Conservation (phyloP, 1,139 yeast genomes). For the Candida sanyaensis region DNA sequence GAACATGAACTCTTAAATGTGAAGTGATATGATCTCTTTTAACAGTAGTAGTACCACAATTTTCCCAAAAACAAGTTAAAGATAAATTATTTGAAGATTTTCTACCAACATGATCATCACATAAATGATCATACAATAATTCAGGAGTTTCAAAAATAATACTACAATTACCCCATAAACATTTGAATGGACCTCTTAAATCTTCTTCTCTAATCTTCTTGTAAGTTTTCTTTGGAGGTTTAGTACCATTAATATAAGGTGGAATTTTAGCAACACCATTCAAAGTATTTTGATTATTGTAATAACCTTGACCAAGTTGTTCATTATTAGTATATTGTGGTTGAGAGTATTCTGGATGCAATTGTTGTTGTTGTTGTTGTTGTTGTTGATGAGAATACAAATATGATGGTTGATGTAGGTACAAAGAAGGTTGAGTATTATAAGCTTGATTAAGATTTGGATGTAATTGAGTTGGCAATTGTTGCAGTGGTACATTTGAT, state of each 20-base stretch:
- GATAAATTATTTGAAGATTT: conserved; percentile 80
- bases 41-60: conserved; percentile 75
- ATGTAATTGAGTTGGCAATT: conserved; percentile 18
- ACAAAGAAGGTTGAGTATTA: conserved; percentile 15
- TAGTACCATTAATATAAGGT: not conserved
- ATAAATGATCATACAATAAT: conserved; percentile 76
- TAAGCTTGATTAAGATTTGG: conserved; percentile 18
- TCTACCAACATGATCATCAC: conserved; percentile 90
- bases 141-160: conserved; percentile 66
- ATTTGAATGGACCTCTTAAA: conserved; percentile 58
- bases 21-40: conserved; percentile 96
- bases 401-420: conserved; percentile 9
- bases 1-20: conserved; percentile 92
- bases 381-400: conserved; percentile 12
- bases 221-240: conserved; percentile 42
- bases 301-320: not conserved
- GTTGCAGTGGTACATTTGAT: conserved; percentile 17
- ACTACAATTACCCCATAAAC: conserved; percentile 75
- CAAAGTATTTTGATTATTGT: conserved; percentile 3
- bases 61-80: conserved; percentile 83
- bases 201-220: conserved; percentile 53
- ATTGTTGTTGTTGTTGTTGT: conserved; percentile 10
- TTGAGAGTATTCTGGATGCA: conserved; percentile 7
- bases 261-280: not conserved
- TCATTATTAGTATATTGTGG: conserved; percentile 4